A percentile compares a stretch with the other conserved stretches of the same genome.
Conservation (phyloP, 305 asterid genomes). For the Rubia balearica region DNA sequence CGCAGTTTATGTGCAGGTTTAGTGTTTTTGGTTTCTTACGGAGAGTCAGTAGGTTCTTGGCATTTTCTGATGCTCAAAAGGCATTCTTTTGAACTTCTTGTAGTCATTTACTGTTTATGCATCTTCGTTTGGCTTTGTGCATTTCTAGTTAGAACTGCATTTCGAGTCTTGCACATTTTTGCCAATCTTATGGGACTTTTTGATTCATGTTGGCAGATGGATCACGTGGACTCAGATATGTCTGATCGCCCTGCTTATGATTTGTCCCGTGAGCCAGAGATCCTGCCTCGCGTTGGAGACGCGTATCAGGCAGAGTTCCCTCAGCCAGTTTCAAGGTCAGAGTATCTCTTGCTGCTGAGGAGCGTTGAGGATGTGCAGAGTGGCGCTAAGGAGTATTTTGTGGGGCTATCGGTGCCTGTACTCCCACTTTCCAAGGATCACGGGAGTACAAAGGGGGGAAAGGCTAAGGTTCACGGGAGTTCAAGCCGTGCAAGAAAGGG, state of each 20-base stretch:
- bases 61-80: background rate
- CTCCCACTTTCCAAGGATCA: slow-evolving; percentile 19
- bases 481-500: slow-evolving; percentile 17
- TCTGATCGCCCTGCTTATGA: slow-evolving; percentile 22
- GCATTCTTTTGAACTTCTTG: background rate
- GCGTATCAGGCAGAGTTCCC: slow-evolving; percentile 58
- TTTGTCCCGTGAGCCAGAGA: slow-evolving; percentile 23
- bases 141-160: background rate
- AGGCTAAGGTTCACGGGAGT: slow-evolving; percentile 9
- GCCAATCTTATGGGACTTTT: slow-evolving; percentile 2
- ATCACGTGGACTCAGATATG: slow-evolving; percentile 26
- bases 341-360: slow-evolving; percentile 10
- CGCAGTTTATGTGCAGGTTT: background rate
- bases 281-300: slow-evolving; percentile 52
- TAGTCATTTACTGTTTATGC: background rate
- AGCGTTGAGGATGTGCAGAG: slow-evolving; percentile 12
- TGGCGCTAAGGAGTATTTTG: slow-evolving; percentile 16
- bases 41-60: background rate
- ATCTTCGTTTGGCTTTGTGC: too few species aligned
- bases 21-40: background rate
- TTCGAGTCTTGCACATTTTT: background rate
- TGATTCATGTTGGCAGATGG: slow-evolving; percentile 37
- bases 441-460: slow-evolving; percentile 19
- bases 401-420: slow-evolving; percentile 41
- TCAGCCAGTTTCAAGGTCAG: slow-evolving; percentile 16